These are phyloP conservation scores for Cytospora chrysosperma DNA, from an alignment of 2,329 filamentous ascomycete genomes.

Conservation along the genomic window DNA sequence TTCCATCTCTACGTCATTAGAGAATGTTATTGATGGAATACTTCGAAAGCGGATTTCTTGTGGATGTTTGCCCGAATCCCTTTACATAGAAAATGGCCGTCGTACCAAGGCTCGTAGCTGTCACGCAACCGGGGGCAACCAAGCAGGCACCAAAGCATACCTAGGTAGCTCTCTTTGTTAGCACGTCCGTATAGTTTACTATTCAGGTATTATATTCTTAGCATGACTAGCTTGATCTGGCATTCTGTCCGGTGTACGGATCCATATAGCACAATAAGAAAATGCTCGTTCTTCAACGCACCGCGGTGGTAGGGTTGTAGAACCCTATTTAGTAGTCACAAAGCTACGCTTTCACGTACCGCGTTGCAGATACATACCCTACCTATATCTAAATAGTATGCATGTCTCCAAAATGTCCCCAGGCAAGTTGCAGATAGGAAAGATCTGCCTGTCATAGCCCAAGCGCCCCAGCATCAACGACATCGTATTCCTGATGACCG, in stretches of 20 bases:
- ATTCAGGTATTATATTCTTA: neutral
- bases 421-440: neutral
- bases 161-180: no score
- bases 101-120: no score
- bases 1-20: neutral
- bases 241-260: no score
- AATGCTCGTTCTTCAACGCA: no score
- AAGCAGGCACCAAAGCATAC: neutral
- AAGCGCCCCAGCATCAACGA: neutral
- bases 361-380: neutral
- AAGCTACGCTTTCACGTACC: neutral
- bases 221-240: neutral
- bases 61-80: neutral
- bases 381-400: no score
- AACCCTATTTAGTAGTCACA: neutral
- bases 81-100: neutral
- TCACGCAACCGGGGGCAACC: neutral
- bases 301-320: neutral
- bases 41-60: neutral
- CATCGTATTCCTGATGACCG: constrained; percentile 12
- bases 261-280: no score
- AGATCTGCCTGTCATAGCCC: neutral
- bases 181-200: constrained; percentile 1
- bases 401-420: neutral
- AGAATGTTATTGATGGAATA: neutral